phyloP scores from a whole-genome alignment of 129 eudicot genomes.

The Flaveria ramosissima region DNA sequence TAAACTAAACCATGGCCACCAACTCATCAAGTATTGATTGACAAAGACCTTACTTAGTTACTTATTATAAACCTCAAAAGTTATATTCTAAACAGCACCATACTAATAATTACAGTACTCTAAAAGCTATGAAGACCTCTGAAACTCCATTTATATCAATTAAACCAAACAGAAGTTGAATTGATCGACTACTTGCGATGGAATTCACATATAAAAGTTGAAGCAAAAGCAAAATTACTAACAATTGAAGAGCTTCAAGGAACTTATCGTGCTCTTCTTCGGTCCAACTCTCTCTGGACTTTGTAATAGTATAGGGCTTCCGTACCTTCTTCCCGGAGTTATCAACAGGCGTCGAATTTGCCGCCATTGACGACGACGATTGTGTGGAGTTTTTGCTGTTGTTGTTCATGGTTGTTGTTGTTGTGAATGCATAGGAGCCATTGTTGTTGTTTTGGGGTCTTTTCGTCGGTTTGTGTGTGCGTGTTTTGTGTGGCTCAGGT shows the following conservation, averaged over 20 bases:
- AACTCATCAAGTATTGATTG: background rate
- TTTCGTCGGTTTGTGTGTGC: slow-evolving; percentile 17
- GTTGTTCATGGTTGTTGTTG: slow-evolving; percentile 20
- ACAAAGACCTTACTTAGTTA: background rate
- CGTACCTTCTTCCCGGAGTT: slow-evolving; percentile 78
- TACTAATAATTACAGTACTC: background rate
- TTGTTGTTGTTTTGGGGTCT: slow-evolving; percentile 34
- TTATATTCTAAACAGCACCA: too few relatives aligned
- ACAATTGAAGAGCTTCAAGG: slow-evolving; percentile 98
- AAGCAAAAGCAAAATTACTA: slow-evolving; percentile 1
- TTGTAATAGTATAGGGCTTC: slow-evolving; percentile 90
- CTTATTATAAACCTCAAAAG: background rate
- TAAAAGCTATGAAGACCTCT: background rate
- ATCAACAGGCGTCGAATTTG: slow-evolving; percentile 27
- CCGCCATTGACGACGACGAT: slow-evolving; percentile 41
- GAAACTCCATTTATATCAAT: too few relatives aligned
- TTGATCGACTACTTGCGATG: background rate
- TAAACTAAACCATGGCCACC: background rate
- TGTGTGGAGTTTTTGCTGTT: slow-evolving; percentile 29
- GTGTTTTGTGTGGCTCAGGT: slow-evolving; percentile 39
- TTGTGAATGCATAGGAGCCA: slow-evolving; percentile 18
- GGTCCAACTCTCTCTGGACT: slow-evolving; percentile 98
- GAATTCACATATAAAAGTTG: background rate
- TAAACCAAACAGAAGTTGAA: background rate
- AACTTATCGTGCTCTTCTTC: slow-evolving; percentile 98